Percentiles rank a stretch among this genome's conserved stretches.
Evolutionary conservation across 108 stramenopile genomes (phyloP).

Genomic region (Schizochytrium sp.): DNA sequence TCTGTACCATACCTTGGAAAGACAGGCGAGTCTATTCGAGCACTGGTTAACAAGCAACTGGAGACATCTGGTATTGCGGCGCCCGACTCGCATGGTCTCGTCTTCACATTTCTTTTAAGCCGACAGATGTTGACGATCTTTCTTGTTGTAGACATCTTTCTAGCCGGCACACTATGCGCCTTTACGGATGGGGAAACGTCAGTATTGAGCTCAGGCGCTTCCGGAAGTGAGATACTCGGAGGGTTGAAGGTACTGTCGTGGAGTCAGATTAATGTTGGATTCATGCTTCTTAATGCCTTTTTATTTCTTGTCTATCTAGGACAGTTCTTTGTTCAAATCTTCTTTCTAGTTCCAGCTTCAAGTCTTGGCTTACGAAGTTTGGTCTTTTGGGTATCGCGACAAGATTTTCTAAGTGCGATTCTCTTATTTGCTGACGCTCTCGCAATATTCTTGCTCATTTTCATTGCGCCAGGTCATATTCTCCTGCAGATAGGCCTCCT

Average conservation of each 20-base stretch:
- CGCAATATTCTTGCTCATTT: not conserved
- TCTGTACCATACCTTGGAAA: not conserved
- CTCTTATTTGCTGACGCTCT: not conserved
- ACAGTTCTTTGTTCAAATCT: conserved; percentile 39
- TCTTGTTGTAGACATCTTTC: conserved; percentile 2
- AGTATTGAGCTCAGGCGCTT: not conserved
- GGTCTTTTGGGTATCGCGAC: conserved; percentile 17
- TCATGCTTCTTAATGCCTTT: not conserved
- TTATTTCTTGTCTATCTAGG: conserved; percentile 7
- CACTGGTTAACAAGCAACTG: not conserved
- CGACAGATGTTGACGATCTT: conserved; percentile 13
- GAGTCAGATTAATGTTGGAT: not conserved
- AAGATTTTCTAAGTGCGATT: not conserved
- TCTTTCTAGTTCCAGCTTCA: conserved; percentile 46
- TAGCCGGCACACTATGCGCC: not conserved
- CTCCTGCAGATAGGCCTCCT: not conserved
- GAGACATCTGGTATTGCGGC: not conserved
- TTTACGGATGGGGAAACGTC: not conserved
- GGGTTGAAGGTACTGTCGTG: not conserved
- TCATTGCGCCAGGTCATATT: not conserved
- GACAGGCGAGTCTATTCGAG: not conserved
- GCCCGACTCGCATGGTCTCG: not conserved
- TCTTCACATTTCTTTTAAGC: not conserved
- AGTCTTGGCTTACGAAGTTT: not conserved
- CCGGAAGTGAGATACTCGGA: not conserved